These are phyloP conservation scores for Copromyces sp. DNA, from an alignment of 495 filamentous ascomycete genomes.

Conservation along the genomic window DNA sequence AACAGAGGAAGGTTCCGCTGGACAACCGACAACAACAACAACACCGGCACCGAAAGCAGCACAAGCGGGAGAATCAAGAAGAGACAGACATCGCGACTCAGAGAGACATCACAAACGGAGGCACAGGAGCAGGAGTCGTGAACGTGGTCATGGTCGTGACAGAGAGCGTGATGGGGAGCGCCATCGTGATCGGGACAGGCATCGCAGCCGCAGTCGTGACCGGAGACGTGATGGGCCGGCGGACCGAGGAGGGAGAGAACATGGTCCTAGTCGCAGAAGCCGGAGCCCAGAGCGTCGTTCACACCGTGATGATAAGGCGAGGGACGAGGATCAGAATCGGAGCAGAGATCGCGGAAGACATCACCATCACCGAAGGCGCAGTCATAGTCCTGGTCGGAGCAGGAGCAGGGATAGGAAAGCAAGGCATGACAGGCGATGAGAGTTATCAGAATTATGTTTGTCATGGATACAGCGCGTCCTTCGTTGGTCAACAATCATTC, in stretches of 20 bases:
- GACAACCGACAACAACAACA: conserved; percentile 1
- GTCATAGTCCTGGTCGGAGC: conserved; percentile 17
- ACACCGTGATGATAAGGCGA: conserved; percentile 5
- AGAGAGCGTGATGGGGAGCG: conserved; percentile 9
- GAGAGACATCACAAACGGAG: conserved; percentile 27
- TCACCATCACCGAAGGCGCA: conserved; percentile 2
- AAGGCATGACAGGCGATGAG: not conserved
- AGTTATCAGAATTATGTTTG: not conserved
- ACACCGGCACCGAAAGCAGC: conserved; percentile 4
- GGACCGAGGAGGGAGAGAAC: conserved; percentile 5
- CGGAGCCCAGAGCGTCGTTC: conserved; percentile 16
- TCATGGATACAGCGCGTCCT: not conserved
- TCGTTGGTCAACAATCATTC: not conserved
- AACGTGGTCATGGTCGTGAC: conserved; percentile 10
- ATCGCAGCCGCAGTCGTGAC: conserved; percentile 30
- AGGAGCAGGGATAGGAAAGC: conserved; percentile 12
- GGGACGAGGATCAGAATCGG: conserved; percentile 8
- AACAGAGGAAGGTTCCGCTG: conserved; percentile 4
- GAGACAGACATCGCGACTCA: conserved; percentile 20
- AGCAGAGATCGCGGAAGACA: conserved; percentile 5
- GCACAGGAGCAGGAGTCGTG: conserved; percentile 22
- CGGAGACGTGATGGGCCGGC: conserved; percentile 10
- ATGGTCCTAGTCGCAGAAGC: conserved; percentile 15
- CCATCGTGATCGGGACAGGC: conserved; percentile 14
- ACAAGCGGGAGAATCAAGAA: conserved; percentile 12